These are phyloP conservation scores for Diaporthe sp. DNA, from an alignment of 2,329 filamentous ascomycete species.

Conservation along the genomic window DNA sequence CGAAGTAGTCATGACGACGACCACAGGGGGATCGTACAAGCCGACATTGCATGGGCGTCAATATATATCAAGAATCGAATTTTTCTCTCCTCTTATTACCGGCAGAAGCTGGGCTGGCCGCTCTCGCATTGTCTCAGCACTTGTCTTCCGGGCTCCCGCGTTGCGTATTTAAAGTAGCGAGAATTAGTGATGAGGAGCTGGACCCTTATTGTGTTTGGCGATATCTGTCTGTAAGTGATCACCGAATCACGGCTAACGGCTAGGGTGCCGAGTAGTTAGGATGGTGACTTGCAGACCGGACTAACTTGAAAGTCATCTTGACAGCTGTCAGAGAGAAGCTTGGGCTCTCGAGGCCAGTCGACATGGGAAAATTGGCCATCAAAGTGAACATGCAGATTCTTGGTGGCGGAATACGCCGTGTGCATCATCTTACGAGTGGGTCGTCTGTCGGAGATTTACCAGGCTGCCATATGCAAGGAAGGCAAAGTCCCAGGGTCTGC, in stretches of 20 bases:
- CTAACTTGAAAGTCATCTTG: background rate
- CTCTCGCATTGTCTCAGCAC: background rate
- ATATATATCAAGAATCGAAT: background rate
- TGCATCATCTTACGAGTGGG: conserved; percentile 22
- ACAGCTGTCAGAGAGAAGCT: conserved; percentile 14
- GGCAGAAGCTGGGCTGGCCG: background rate
- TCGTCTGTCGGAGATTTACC: conserved; percentile 2
- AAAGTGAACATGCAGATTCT: background rate
- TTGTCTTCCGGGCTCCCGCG: background rate
- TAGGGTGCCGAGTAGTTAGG: background rate
- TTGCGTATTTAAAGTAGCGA: background rate
- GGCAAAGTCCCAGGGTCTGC: background rate
- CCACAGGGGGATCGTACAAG: background rate
- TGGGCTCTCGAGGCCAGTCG: background rate
- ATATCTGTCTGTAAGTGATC: background rate
- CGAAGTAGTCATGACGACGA: background rate
- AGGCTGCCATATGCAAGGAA: conserved; percentile 17
- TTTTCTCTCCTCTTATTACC: background rate
- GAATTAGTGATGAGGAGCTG: background rate
- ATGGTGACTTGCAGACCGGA: background rate
- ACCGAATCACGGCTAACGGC: background rate
- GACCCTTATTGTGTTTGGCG: background rate
- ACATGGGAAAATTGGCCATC: background rate
- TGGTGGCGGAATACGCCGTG: conserved; percentile 10
- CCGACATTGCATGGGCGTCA: background rate